Evolutionary conservation across 1,284 basidiomycete genomes (phyloP), one percentile per base, ranked within the genome.

Genomic region (Ganoderma lucidum): DNA sequence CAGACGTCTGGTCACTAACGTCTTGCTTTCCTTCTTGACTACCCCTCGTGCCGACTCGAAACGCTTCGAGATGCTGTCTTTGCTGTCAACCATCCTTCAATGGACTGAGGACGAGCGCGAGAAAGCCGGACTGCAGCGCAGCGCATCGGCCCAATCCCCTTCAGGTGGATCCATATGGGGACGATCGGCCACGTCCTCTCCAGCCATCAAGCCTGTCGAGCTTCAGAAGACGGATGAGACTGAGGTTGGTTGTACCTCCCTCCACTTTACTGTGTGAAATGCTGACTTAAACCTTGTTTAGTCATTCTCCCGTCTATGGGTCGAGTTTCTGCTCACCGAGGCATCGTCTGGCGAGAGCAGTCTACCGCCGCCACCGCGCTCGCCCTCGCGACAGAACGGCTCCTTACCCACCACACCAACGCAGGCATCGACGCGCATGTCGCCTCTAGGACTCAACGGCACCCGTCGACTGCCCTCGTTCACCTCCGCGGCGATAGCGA

Each of bases 321-420:
- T 98, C 63, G 96, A 98, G 81, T 98, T 97, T 78, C 87, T 98
- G 2, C 90, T 98, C 73, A 96, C 96, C 53, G 95, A 97, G 83
- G 91, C 95, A 0, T 87, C 88, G 3, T 81, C 90, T 19, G 91
- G 90, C 41, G 84, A 87, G 41, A 62, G 67, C 39, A 62, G 69
- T 3, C 51, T 70, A 65, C 76, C 80, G 0, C 77, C 81, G 17
- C 78, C 83, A 6, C 79, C 82, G 23, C 78, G 75, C 9, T 77
- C 79, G 35, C 76, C 79, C 1, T 67, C 75, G 6, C 77, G 81
- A 15, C 75, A 80, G 17, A 86, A 85, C 70, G 78, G 76, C 23
- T 89, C 88, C 0, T 79, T 86, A 17, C 88, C 89, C 0, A 79
- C 71, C 28, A 88, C 86, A 35, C 88, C 90, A n/a, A 83, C 82